phyloP scores from a whole-genome alignment of 169 alveolate genomes.

The Eimeria praecox region DNA sequence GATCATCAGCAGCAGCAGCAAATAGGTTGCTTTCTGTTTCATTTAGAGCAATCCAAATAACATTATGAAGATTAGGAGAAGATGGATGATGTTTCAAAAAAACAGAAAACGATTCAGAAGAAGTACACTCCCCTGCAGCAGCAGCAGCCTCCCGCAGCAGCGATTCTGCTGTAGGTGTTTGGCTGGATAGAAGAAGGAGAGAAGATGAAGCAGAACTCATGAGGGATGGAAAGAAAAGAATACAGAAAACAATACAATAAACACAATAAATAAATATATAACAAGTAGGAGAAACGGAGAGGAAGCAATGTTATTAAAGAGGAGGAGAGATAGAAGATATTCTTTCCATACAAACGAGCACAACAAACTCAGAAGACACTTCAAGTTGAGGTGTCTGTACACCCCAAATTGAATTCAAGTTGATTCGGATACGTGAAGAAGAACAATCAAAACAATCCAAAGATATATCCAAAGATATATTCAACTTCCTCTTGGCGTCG shows the following conservation, averaged over 20 bases:
- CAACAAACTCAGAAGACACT: neutral
- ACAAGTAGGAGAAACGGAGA: too few relatives aligned
- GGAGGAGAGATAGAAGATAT: too few relatives aligned
- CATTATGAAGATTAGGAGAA: neutral
- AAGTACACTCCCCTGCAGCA: neutral
- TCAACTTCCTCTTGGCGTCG: too few relatives aligned
- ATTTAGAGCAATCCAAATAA: too few relatives aligned
- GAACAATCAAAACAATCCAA: too few relatives aligned
- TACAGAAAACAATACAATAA: neutral
- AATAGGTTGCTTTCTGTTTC: neutral
- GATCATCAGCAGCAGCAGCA: constrained; percentile 3
- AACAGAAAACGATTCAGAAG: neutral
- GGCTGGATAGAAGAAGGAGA: neutral
- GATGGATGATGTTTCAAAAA: neutral
- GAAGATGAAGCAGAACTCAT: neutral
- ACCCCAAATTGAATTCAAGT: neutral
- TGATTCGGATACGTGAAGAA: too few relatives aligned
- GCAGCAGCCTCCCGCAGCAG: neutral
- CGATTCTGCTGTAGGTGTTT: neutral
- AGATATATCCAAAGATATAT: too few relatives aligned
- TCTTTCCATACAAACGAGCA: too few relatives aligned
- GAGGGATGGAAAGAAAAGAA: neutral
- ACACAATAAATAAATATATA: neutral
- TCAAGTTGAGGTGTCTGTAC: neutral
- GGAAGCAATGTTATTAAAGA: too few relatives aligned